Conservation (phyloP, 768 basidiomycete genomes). For the Austroboletus eburneus region DNA sequence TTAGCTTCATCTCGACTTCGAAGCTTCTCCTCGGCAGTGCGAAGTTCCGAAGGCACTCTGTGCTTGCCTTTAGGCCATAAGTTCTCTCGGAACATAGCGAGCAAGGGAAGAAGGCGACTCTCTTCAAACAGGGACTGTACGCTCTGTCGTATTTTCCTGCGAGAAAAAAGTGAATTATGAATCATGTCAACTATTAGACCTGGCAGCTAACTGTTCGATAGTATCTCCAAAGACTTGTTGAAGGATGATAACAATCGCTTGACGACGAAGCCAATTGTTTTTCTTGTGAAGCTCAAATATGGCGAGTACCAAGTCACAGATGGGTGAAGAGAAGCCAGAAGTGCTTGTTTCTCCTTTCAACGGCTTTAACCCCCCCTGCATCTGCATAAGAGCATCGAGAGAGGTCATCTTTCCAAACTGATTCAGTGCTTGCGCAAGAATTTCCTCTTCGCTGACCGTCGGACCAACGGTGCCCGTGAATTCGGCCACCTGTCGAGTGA, state of each 20-base stretch:
- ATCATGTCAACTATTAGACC: background rate
- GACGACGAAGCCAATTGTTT: constrained; percentile 93
- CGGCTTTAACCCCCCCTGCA: constrained; percentile 75
- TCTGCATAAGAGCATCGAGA: constrained; percentile 66
- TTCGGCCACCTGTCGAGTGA: constrained; percentile 87
- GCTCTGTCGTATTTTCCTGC: constrained; percentile 84
- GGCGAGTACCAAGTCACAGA: constrained; percentile 89
- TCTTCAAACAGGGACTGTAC: constrained; percentile 63
- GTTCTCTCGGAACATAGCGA: constrained; percentile 64
- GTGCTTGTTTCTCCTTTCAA: constrained; percentile 85
- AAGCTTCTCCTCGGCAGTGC: constrained; percentile 76
- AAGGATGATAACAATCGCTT: constrained; percentile 93
- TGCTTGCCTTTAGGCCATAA: constrained; percentile 87
- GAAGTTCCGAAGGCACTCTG: constrained; percentile 53
- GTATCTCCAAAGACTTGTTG: constrained; percentile 96
- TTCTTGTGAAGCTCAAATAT: constrained; percentile 94
- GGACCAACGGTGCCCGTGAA: constrained; percentile 80
- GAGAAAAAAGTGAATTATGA: constrained; percentile 3
- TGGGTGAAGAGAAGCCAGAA: constrained; percentile 87
- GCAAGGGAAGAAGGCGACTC: constrained; percentile 59
- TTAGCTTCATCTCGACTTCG: constrained; percentile 84
- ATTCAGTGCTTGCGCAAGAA: constrained; percentile 75
- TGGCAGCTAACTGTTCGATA: constrained; percentile 74
- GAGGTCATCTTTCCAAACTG: constrained; percentile 61
- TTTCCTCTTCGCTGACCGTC: constrained; percentile 76